Evolutionary conservation across 805 yeast genomes (phyloP).

Genomic region (Kluyveromyces siamensis): DNA sequence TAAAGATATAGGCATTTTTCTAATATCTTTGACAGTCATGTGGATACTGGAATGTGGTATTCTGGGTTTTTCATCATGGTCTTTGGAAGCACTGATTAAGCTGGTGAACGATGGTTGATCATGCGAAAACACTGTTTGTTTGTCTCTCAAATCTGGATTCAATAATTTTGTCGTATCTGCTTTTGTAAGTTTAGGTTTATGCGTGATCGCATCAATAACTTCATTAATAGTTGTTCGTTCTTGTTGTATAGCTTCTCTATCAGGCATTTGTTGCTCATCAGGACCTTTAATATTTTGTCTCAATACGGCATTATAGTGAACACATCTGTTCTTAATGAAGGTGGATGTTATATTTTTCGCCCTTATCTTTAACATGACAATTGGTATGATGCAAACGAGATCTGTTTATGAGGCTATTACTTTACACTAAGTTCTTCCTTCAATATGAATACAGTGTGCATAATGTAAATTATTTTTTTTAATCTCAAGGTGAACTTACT

Average conservation of each 20-base stretch:
- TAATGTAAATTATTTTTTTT: too few species aligned
- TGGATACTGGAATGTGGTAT: neutral
- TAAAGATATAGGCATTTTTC: neutral
- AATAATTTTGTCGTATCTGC: neutral
- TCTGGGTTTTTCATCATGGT: neutral
- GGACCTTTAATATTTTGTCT: neutral
- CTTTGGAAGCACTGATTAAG: neutral
- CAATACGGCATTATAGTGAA: neutral
- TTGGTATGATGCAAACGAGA: neutral
- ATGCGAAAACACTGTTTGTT: slow-evolving; percentile 1
- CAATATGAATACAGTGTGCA: too few species aligned
- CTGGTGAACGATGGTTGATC: neutral
- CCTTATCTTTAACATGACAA: neutral
- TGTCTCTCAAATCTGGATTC: neutral
- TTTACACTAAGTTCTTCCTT: neutral
- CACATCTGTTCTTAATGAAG: neutral
- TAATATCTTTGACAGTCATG: neutral
- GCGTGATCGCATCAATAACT: neutral
- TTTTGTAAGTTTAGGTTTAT: neutral
- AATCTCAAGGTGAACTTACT: too few species aligned
- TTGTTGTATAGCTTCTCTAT: neutral
- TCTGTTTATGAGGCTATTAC: neutral
- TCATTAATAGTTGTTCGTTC: neutral
- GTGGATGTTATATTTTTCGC: neutral
- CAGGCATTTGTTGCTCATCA: neutral